These are phyloP conservation scores for Starmerella davenportii DNA, from an alignment of 805 yeast genomes.

Conservation along the genomic window DNA sequence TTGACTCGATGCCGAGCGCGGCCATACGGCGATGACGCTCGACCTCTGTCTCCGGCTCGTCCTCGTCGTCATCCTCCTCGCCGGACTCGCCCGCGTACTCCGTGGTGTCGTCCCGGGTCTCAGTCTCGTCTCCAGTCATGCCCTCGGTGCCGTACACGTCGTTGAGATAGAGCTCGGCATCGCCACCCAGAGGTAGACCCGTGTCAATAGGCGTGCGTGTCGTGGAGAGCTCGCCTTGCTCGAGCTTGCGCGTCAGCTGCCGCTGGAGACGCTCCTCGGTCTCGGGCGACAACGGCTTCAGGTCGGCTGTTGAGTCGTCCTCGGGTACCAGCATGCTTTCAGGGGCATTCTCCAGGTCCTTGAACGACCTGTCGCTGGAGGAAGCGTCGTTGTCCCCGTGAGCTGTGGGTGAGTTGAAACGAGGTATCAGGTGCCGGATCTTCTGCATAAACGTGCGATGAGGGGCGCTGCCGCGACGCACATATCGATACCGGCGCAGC, in stretches of 20 bases:
- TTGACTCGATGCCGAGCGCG: slow-evolving; percentile 20
- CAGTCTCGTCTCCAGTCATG: slow-evolving; percentile 6
- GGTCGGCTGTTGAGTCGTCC: slow-evolving; percentile 4
- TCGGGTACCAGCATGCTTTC: slow-evolving; percentile 17
- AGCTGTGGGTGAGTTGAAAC: slow-evolving; percentile 3
- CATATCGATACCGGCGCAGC: slow-evolving; percentile 61
- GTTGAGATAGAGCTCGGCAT: background rate
- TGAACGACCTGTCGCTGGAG: slow-evolving; percentile 1
- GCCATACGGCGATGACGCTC: slow-evolving; percentile 45
- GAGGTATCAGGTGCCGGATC: background rate
- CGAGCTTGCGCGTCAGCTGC: slow-evolving; percentile 5
- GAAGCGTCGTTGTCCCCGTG: background rate
- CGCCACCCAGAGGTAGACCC: background rate
- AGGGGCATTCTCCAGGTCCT: slow-evolving; percentile 17
- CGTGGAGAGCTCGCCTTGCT: background rate
- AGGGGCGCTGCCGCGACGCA: slow-evolving; percentile 29
- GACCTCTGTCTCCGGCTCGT: slow-evolving; percentile 40
- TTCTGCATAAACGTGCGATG: slow-evolving; percentile 41
- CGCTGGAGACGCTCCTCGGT: slow-evolving; percentile 15
- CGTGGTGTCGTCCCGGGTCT: slow-evolving; percentile 8
- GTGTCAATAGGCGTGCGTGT: background rate
- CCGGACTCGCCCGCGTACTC: slow-evolving; percentile 20
- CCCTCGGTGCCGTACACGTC: slow-evolving; percentile 11
- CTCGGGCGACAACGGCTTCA: slow-evolving; percentile 10
- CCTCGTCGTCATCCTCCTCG: slow-evolving; percentile 19